Evolutionary conservation across 2,329 filamentous ascomycete species (phyloP), one percentile per base, ranked within the genome.

Genomic region (Eutypa lata): DNA sequence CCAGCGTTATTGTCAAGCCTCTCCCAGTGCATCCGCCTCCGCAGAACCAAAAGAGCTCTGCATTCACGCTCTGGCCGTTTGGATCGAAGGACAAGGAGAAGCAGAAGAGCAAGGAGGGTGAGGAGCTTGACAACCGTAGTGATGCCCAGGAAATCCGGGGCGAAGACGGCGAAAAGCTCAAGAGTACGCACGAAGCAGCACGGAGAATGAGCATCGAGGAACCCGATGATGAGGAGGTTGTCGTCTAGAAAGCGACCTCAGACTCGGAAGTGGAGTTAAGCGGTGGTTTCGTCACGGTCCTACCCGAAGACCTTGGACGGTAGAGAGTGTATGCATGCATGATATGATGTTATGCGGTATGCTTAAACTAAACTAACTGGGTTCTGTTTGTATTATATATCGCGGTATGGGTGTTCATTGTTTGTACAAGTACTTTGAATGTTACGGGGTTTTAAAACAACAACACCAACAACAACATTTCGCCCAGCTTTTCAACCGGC

Each of bases 181-280:
- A 71, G 55, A 65, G 71, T 7, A 77, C 79, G 0, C 72, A 80
- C 6, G 79, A 83, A 64, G 81, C 81, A 2, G 73, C 73, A 59
- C 70, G 76, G 50, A 70, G 81, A 58, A 83, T 79, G 35, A 84
- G 80, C 64, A 81, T 84, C 48, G 81, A 84, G 65, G 81, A 83
- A 51, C 77, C 79, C 7, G 81, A 84, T 52, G 80, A 71, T 43
- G 68, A 71, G 48, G 69, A 71, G 60, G 67, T 70, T 54, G 65
- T 70, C 47, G 61, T 70, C 46, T 70, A 69, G 65, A 62, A 64
- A 45, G 42, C 56, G 54, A 54, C 52, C 35, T 57, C 55, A 21
- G 50, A 54, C 43, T 43, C 55, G 47, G 47, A 22, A 16, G 46
- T 47, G 24, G 44, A 52, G 47, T 49, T 53, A n/a, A 48, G 28